Conservation (phyloP, 306 rosid species). For the Citrullus amarus region DNA sequence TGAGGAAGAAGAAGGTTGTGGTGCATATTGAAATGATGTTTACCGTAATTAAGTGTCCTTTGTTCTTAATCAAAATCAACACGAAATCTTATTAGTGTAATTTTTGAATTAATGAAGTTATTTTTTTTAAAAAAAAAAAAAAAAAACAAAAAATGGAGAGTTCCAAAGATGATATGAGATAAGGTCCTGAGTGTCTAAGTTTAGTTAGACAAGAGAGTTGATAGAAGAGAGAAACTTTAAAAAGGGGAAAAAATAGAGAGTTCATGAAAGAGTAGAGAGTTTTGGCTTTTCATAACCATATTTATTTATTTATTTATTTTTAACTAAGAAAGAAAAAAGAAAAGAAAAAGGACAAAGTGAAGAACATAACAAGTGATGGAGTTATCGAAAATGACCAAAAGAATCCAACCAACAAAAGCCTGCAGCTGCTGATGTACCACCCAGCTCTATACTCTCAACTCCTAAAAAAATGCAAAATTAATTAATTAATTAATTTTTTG, state of each 20-base stretch:
- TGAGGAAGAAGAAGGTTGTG: too few relatives aligned
- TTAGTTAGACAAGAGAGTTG: constrained; percentile 11
- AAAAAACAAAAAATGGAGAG: too few relatives aligned
- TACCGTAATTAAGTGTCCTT: too few relatives aligned
- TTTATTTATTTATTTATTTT: too few relatives aligned
- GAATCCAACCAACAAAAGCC: constrained; percentile 32
- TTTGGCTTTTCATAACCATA: too few relatives aligned
- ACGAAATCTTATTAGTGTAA: too few relatives aligned
- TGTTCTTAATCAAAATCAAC: too few relatives aligned
- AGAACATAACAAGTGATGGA: constrained; percentile 22
- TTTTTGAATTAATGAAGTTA: too few relatives aligned
- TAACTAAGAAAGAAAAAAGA: too few relatives aligned
- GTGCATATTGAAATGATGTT: too few relatives aligned
- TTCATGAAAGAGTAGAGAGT: too few relatives aligned
- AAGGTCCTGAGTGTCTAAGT: constrained; percentile 10
- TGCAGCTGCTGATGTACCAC: constrained; percentile 16
- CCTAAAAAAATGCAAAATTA: not conserved
- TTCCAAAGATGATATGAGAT: constrained; percentile 8
- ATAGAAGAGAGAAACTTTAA: not conserved
- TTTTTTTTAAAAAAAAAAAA: too few relatives aligned
- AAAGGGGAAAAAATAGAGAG: not conserved
- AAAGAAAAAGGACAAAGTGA: constrained; percentile 15
- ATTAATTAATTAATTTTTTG: not conserved
- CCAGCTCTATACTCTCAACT: not conserved
- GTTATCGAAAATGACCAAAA: constrained; percentile 39